Evolutionary conservation across 108 stramenopile species (phyloP), one percentile per base, ranked within the genome.

Genomic region (Ochromonas danica): DNA sequence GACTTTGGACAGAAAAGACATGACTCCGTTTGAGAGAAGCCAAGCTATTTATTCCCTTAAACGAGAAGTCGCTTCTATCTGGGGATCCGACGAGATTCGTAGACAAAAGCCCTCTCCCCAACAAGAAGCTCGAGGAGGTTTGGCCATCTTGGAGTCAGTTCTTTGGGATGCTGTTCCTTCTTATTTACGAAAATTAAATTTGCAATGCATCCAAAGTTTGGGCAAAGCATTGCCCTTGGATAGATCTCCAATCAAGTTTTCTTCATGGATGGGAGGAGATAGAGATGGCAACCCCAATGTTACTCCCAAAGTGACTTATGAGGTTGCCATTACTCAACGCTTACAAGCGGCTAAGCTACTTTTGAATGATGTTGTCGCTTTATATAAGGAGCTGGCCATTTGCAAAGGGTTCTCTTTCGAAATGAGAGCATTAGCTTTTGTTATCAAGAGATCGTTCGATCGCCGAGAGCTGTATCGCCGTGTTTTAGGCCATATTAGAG

Each of bases 251-350:
- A 89, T 98, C 70, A 87, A 90, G 39, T 95, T 98, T 80, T 94
- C 93, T 1, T 92, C 92, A 2, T 97, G 96, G 96, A 97, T 97
- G 85, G 94, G 94, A 30, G 94, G 94, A 33, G 94, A 97, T 79
- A 90, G 95, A 3, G 97, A 98, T 81, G 96, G 97, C 28, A 98
- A 98, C 84, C 97, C 97, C 35, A 96, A 96, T 81, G 94, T 94
- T 27, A 94, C 94, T 0, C 93, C 97, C 2, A 81, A 85, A 40
- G 94, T 95, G 0, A 98, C 97, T 6, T 75, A 81, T 43, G 93
- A 94, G 79, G 95, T 96, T 35, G 87, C 90, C 1, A 81, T 91
- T 35, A 84, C 89, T 39, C 91, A 95, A 79, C 85, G 95, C 3
- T 81, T 94, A 36, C 85, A 91, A 36, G 97, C 93, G 1, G 93